These are phyloP conservation scores for Rhipidocladum racemiflorum DNA, from an alignment of 176 grass and related monocot genomes.

Conservation along the genomic window DNA sequence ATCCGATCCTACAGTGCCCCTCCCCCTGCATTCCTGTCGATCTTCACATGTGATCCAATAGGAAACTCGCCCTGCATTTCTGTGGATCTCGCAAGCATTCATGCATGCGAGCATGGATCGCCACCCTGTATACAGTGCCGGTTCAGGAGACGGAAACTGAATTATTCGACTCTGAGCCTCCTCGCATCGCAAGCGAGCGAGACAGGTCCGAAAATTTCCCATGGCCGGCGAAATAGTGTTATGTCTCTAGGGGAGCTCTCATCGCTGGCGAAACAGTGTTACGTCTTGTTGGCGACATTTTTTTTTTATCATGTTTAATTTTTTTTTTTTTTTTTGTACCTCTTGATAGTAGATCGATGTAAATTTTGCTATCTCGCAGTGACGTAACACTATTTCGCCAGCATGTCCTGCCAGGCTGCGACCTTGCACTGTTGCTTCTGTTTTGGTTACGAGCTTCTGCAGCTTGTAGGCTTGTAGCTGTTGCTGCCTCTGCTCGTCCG, in stretches of 20 bases:
- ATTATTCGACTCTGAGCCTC: not conserved
- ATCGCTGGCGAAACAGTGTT: not conserved
- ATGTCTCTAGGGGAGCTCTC: not conserved
- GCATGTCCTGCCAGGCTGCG: not conserved
- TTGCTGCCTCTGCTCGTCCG: not conserved
- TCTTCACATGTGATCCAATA: not conserved
- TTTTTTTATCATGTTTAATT: no score
- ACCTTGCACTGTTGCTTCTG: not conserved
- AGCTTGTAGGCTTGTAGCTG: not conserved
- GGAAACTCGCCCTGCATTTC: not conserved
- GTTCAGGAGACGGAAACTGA: not conserved
- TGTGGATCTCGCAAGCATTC: conserved; percentile 9
- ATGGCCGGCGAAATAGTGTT: not conserved
- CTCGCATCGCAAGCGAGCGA: not conserved
- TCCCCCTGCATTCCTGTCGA: not conserved
- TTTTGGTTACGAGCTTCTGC: not conserved
- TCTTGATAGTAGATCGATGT: no score
- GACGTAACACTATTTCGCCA: no score
- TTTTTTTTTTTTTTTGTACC: no score
- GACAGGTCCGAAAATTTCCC: not conserved
- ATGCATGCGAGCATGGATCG: not conserved
- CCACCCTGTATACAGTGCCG: not conserved
- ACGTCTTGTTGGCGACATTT: no score
- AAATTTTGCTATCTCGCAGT: no score
- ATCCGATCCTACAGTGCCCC: no score